Conservation (phyloP, 78 protist species). For the slime mould (Dictyostelium discoideum) region DNA sequence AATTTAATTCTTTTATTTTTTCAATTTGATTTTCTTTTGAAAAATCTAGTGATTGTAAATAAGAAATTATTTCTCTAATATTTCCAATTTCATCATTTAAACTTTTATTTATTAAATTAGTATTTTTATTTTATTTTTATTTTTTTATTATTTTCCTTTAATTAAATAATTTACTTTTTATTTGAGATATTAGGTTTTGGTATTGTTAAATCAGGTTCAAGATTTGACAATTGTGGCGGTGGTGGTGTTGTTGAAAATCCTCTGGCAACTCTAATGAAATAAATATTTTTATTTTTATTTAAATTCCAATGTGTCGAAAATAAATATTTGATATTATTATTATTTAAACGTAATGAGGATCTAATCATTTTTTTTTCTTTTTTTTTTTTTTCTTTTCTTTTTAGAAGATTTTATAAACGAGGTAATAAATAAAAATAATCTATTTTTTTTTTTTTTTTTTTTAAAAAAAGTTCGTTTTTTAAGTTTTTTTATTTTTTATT, state of each 20-base stretch:
- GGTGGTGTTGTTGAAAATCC: neutral
- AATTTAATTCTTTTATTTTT: neutral
- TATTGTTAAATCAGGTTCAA: neutral
- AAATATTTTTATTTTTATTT: neutral
- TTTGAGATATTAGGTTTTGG: neutral
- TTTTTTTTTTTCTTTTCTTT: neutral
- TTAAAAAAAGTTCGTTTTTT: neutral
- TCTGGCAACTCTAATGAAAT: neutral
- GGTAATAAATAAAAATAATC: no score
- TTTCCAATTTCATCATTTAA: neutral
- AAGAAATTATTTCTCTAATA: neutral
- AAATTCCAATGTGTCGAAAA: neutral
- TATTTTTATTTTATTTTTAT: neutral
- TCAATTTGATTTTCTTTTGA: neutral
- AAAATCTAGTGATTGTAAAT: neutral
- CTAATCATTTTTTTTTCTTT: neutral
- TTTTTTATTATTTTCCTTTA: neutral
- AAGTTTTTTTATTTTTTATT: neutral
- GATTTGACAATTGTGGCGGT: neutral
- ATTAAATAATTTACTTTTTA: neutral
- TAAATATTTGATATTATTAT: neutral
- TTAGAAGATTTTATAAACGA: no score
- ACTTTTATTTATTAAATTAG: neutral
- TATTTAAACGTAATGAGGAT: neutral
- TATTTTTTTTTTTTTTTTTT: neutral